A percentile compares a stretch with the other conserved stretches of the same genome.
Conservation (phyloP, 176 grass and related monocot species). For the Aegilops speltoides region DNA sequence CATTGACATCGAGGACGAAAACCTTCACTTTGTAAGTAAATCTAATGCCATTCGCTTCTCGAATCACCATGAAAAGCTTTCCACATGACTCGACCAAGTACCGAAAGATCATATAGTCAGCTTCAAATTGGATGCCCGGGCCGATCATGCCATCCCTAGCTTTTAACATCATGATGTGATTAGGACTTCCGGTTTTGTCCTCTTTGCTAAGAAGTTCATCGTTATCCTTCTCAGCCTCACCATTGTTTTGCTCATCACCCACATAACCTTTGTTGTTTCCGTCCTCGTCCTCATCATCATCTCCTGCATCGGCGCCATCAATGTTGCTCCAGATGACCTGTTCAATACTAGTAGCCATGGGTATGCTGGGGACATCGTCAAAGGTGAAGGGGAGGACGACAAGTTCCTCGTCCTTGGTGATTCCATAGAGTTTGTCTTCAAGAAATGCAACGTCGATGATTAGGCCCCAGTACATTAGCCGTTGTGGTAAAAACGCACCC, state of each 20-base stretch:
- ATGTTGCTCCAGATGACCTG: neutral
- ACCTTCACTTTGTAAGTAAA: neutral
- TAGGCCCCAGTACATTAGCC: too few relatives aligned
- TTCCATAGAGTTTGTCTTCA: neutral
- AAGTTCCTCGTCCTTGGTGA: neutral
- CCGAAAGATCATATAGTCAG: neutral
- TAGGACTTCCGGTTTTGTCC: neutral
- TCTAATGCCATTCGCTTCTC: neutral
- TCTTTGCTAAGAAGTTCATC: neutral
- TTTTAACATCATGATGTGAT: neutral
- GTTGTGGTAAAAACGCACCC: neutral
- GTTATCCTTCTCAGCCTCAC: neutral
- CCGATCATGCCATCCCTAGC: neutral
- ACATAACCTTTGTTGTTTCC: too few relatives aligned
- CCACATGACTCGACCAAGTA: neutral
- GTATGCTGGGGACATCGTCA: neutral
- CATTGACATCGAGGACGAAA: neutral
- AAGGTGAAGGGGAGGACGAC: neutral
- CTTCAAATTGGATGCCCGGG: neutral
- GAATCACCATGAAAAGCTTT: neutral
- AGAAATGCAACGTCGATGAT: neutral
- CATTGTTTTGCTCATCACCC: neutral
- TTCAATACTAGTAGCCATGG: neutral
- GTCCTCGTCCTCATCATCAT: neutral
- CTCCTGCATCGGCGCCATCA: neutral